These are phyloP conservation scores for Nyssa sinensis DNA, from an alignment of 148 eudicot genomes.

Conservation along the genomic window DNA sequence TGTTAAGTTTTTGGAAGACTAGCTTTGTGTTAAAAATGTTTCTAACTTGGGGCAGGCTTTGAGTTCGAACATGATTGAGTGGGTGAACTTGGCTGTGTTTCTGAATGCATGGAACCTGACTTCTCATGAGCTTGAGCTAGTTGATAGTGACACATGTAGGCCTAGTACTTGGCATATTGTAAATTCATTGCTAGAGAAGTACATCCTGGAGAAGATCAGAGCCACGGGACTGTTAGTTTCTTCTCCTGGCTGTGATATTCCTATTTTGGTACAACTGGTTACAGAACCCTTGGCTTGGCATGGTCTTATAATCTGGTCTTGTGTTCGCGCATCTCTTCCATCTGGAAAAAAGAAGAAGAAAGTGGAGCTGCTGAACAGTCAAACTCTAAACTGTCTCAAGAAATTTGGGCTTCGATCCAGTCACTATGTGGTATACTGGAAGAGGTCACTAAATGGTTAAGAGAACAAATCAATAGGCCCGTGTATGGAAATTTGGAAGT, in stretches of 20 bases:
- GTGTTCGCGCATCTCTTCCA: conserved; percentile 59
- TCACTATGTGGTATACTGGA: conserved; percentile 50
- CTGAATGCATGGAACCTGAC: conserved; percentile 73
- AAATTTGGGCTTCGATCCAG: conserved; percentile 50
- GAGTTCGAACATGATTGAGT: conserved; percentile 57
- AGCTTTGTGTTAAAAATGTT: background rate
- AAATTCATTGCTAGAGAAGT: conserved; percentile 50
- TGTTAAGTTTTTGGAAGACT: background rate
- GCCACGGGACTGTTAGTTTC: conserved; percentile 43
- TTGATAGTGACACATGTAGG: conserved; percentile 27
- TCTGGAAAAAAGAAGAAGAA: conserved; percentile 96
- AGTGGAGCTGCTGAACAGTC: conserved; percentile 52
- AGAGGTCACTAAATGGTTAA: conserved; percentile 56
- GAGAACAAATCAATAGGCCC: conserved; percentile 49
- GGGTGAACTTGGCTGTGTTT: conserved; percentile 84
- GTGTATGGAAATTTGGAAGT: conserved; percentile 43
- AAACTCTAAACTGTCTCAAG: conserved; percentile 45
- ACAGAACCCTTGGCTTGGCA: conserved; percentile 92
- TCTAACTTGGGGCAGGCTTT: conserved; percentile 40
- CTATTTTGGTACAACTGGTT: conserved; percentile 63
- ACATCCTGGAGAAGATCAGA: conserved; percentile 44
- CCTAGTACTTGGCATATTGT: conserved; percentile 54
- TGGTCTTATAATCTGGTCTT: conserved; percentile 61
- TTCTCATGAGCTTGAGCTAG: conserved; percentile 44
- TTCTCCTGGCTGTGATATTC: conserved; percentile 56